Evolutionary conservation across 805 yeast genomes (phyloP).

Genomic region (Candida ulmi): DNA sequence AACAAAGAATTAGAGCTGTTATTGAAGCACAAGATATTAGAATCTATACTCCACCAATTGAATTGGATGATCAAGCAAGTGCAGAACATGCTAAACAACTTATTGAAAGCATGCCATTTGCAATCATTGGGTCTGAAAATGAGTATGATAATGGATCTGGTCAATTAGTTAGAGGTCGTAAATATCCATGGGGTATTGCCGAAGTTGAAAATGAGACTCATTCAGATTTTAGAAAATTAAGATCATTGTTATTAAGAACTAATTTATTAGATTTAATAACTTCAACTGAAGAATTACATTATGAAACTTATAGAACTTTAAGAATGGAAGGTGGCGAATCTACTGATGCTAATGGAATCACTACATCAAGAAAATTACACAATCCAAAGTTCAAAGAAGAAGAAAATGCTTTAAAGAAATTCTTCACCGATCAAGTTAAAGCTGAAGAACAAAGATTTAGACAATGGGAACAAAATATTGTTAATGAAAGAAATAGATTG

Average conservation of each 20-base stretch:
- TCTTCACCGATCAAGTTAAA: conserved; percentile 94
- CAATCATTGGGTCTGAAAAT: conserved; percentile 73
- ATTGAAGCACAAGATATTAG: conserved; percentile 81
- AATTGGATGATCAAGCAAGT: conserved; percentile 65
- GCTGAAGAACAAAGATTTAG: conserved; percentile 95
- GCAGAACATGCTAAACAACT: conserved; percentile 76
- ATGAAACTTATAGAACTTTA: conserved; percentile 69
- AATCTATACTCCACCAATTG: conserved; percentile 81
- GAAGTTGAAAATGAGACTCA: conserved; percentile 84
- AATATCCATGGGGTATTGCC: conserved; percentile 87
- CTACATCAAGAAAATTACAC: conserved; percentile 48
- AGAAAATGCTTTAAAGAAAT: conserved; percentile 88
- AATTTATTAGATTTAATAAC: conserved; percentile 77
- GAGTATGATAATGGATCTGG: conserved; percentile 63
- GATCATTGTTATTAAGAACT: conserved; percentile 73
- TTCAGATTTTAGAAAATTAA: conserved; percentile 78
- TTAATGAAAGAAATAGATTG: conserved; percentile 88
- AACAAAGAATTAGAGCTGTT: conserved; percentile 65
- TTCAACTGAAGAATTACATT: conserved; percentile 77
- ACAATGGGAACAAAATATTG: conserved; percentile 97
- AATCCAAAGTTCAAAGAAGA: conserved; percentile 96
- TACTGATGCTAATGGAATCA: conserved; percentile 28
- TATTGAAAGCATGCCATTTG: conserved; percentile 83
- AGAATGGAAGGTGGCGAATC: conserved; percentile 51
- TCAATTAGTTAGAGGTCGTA: conserved; percentile 65